phyloP scores from a whole-genome alignment of 345 rosid species.

The Iberis pinnata region DNA sequence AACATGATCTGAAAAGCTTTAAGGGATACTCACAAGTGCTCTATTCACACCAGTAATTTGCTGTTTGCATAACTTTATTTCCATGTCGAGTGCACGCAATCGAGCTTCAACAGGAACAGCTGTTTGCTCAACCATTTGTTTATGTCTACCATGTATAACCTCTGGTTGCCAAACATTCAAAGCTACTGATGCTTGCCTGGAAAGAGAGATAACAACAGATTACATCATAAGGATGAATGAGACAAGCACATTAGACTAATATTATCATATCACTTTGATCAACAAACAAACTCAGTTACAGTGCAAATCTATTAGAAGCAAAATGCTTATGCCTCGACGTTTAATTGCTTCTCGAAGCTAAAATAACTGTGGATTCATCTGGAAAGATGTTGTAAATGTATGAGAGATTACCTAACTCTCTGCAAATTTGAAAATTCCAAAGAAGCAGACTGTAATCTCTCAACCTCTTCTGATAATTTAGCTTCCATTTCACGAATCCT shows the following conservation, averaged over 20 bases:
- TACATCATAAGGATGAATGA: not conserved
- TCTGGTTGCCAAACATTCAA: slow-evolving; percentile 94
- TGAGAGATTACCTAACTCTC: slow-evolving; percentile 50
- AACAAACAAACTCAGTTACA: not conserved
- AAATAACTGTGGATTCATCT: too few species aligned
- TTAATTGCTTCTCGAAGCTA: too few species aligned
- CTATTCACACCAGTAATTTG: slow-evolving; percentile 47
- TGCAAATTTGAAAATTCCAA: slow-evolving; percentile 45
- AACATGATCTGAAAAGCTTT: not conserved
- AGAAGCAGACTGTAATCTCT: slow-evolving; percentile 37
- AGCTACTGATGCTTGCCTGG: slow-evolving; percentile 89
- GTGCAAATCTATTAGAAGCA: too few species aligned
- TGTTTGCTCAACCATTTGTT: slow-evolving; percentile 70
- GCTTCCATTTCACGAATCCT: slow-evolving; percentile 48
- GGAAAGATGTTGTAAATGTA: not conserved
- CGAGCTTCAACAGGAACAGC: slow-evolving; percentile 59
- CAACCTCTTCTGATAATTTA: slow-evolving; percentile 40
- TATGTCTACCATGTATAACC: slow-evolving; percentile 57
- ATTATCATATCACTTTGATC: slow-evolving; percentile 3
- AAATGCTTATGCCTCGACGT: too few species aligned
- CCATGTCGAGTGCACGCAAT: slow-evolving; percentile 64
- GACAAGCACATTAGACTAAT: not conserved
- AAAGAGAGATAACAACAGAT: slow-evolving; percentile 9
- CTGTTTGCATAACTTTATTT: slow-evolving; percentile 67
- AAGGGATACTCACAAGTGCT: slow-evolving; percentile 47